A percentile compares a stretch with the other conserved stretches of the same genome.
Evolutionary conservation across 768 basidiomycete species (phyloP).

Genomic region (Tulasnella sp.): DNA sequence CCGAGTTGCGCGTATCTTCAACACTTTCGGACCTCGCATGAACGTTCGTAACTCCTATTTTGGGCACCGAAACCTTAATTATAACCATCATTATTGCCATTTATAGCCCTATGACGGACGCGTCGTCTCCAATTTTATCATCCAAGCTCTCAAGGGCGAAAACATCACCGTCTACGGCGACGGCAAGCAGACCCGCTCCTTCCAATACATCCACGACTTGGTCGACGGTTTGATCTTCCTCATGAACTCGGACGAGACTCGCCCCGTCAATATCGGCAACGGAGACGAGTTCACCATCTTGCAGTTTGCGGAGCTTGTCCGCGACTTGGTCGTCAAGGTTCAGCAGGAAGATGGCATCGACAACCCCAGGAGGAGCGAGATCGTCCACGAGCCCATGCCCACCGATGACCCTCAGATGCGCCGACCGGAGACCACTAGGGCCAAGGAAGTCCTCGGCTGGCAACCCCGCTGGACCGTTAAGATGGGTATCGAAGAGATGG

Average conservation of each 20-base stretch:
- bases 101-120: slow-evolving; percentile 84
- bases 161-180: slow-evolving; percentile 98
- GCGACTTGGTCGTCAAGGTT: slow-evolving; percentile 89
- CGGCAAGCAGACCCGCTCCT: slow-evolving; percentile 88
- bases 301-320: slow-evolving; percentile 88
- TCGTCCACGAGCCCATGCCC: slow-evolving; percentile 78
- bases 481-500: slow-evolving; percentile 95
- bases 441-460: slow-evolving; percentile 81
- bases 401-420: slow-evolving; percentile 93
- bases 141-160: slow-evolving; percentile 92
- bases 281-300: slow-evolving; percentile 93
- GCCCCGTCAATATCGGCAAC: slow-evolving; percentile 96
- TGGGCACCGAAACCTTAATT: not conserved
- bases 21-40: slow-evolving; percentile 67
- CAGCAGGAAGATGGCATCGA: slow-evolving; percentile 73
- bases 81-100: not conserved
- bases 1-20: slow-evolving; percentile 97
- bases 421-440: slow-evolving; percentile 87
- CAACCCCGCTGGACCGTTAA: slow-evolving; percentile 89
- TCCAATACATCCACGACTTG: slow-evolving; percentile 98
- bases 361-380: slow-evolving; percentile 51
- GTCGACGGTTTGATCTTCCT: slow-evolving; percentile 87
- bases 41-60: slow-evolving; percentile 7
- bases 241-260: slow-evolving; percentile 92
- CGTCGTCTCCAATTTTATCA: slow-evolving; percentile 98